Evolutionary conservation across 2,329 filamentous ascomycete genomes (phyloP), one percentile per base, ranked within the genome.

Genomic region (Fusarium haematococcum): DNA sequence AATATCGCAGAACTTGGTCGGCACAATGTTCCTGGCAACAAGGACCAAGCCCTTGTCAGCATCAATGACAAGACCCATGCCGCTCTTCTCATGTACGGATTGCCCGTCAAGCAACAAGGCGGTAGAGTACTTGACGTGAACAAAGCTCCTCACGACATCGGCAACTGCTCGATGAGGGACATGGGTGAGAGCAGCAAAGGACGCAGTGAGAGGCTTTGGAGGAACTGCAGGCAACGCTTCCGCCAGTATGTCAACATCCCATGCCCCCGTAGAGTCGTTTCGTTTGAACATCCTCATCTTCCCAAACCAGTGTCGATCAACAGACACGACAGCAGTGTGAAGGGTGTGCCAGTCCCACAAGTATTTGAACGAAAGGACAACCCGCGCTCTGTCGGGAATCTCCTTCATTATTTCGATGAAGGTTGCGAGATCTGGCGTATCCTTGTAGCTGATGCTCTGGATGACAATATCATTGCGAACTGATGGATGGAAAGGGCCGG

Each of bases 1-100:
- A 74, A 99, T 97, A 80, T 99, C 97, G 84, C 96, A 98, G 23
- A 99, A 90, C 81, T 98, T 95, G 79, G 98, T 98, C 1, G 97
- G 97, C 14, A 99, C 94, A 70, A 98, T 94, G 1, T 96, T 96
- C 80, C 97, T 88, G 1, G 97, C 98, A 57, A 98, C 95, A 65
- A 98, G 90, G 5, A 98, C 96, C 18, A 98, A 88, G 20, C 97
- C 97, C 84, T 98, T 95, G 67, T 97, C 95, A 0, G 97, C 97
- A 82, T 99, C 96, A 69, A 99, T 94, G 7, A 99, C 96, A 39
- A 99, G 86, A 37, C 97, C 97, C 88, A 98, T 98, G 1, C 97
- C 97, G 84, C 95, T 95, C 84, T 97, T 97, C 43, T 95, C 90
- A 74, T 96, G 71, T 1, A 54, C 30, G 0, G 59, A 61, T 3